These are phyloP conservation scores for Auriscalpium orientale DNA, from an alignment of 768 basidiomycete genomes.

Conservation along the genomic window DNA sequence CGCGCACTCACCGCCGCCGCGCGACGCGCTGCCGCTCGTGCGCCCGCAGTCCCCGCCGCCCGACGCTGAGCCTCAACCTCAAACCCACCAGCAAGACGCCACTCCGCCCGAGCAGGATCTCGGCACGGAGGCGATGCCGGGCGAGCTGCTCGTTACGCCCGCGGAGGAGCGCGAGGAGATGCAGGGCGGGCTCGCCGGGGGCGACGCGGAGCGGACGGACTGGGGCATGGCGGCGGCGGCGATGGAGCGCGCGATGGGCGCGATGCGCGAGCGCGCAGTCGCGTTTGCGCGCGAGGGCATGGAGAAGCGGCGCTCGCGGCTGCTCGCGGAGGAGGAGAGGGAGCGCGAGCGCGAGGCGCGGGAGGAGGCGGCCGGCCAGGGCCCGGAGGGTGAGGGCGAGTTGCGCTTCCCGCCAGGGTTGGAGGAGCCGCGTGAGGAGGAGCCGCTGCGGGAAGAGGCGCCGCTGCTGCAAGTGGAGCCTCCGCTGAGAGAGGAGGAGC, in stretches of 20 bases:
- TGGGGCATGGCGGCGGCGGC: constrained; percentile 7
- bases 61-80: neutral
- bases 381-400: constrained; percentile 5
- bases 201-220: constrained; percentile 1
- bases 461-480: no score
- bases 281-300: constrained; percentile 4
- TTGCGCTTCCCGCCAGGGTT: constrained; percentile 11
- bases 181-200: neutral
- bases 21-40: constrained; percentile 10
- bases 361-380: constrained; percentile 9
- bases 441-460: neutral
- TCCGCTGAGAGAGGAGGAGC: no score
- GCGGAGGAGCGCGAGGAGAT: neutral
- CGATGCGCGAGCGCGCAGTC: constrained; percentile 6
- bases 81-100: neutral
- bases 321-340: constrained; percentile 3
- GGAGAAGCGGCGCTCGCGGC: constrained; percentile 8
- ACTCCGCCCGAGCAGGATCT: constrained; percentile 6
- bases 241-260: constrained; percentile 8
- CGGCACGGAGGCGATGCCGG: constrained; percentile 5
- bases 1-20: constrained; percentile 7
- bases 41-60: constrained; percentile 4
- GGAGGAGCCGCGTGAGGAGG: neutral
- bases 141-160: constrained; percentile 2
- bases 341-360: neutral